Evolutionary conservation across 441 rosid species (phyloP).

Genomic region (Populus hybrid): DNA sequence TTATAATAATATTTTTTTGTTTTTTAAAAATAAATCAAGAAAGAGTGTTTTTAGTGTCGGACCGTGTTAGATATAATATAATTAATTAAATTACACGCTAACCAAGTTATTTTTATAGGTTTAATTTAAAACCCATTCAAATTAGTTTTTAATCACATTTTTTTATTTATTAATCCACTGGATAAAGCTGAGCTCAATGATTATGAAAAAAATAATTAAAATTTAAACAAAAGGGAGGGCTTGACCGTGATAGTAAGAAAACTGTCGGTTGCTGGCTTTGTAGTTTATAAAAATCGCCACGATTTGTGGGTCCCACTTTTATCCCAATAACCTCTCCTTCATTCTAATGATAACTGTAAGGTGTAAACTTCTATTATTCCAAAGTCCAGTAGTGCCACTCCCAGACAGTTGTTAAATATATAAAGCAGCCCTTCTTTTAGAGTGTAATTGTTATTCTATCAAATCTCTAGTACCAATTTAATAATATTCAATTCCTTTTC

Average conservation of each 20-base stretch:
- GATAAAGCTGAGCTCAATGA: too few species aligned
- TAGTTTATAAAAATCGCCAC: constrained; percentile 17
- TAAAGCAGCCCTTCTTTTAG: constrained; percentile 5
- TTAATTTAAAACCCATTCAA: too few species aligned
- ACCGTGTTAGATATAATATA: too few species aligned
- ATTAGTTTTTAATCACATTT: too few species aligned
- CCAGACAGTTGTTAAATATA: constrained; percentile 21
- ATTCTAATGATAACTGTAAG: not conserved
- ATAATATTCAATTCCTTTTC: not conserved
- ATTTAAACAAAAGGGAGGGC: not conserved
- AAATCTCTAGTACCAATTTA: not conserved
- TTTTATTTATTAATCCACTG: too few species aligned
- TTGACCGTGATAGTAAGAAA: not conserved
- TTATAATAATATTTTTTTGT: too few species aligned
- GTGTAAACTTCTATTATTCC: not conserved
- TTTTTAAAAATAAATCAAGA: too few species aligned
- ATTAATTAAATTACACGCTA: too few species aligned
- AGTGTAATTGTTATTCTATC: constrained; percentile 3
- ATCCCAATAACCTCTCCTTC: not conserved
- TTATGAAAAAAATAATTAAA: not conserved
- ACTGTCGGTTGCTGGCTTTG: constrained; percentile 21
- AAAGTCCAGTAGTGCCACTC: constrained; percentile 6
- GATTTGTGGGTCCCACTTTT: constrained; percentile 20
- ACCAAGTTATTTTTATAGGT: too few species aligned
- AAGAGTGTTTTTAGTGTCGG: too few species aligned